These are phyloP conservation scores for Buddleja alternifolia DNA, from an alignment of 257 asterid species.

Conservation along the genomic window DNA sequence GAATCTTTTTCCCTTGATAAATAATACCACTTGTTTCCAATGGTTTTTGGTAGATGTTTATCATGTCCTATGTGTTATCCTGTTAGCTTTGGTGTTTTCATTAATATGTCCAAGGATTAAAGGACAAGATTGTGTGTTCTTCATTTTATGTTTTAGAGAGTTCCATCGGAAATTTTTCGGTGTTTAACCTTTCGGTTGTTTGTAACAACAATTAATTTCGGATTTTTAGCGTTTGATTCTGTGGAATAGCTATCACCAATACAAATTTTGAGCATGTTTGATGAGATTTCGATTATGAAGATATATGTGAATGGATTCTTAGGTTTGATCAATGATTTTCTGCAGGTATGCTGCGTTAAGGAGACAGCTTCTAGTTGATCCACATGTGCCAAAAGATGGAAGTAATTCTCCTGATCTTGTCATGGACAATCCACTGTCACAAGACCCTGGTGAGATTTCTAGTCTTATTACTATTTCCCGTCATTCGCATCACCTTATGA, in stretches of 20 bases:
- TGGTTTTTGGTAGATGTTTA: neutral
- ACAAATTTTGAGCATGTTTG: neutral
- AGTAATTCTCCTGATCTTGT: constrained; percentile 71
- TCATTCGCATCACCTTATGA: neutral
- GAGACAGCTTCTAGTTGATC: constrained; percentile 90
- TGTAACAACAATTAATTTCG: neutral
- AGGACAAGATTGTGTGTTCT: neutral
- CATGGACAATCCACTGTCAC: constrained; percentile 94
- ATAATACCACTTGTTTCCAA: neutral
- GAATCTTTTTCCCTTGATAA: neutral
- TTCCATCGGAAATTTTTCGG: neutral
- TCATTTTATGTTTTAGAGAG: neutral
- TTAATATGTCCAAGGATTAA: constrained; percentile 6
- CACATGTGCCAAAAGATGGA: constrained; percentile 78
- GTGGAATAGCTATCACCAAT: neutral
- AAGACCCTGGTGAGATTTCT: constrained; percentile 71
- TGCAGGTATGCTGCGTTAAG: constrained; percentile 86
- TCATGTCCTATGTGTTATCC: neutral
- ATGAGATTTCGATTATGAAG: neutral
- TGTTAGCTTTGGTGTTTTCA: neutral
- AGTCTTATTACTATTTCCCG: neutral
- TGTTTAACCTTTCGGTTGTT: neutral
- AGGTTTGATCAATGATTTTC: neutral
- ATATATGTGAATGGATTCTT: neutral
- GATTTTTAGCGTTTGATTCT: neutral